These are phyloP conservation scores for Beauveria sp. DNA, from an alignment of 2,329 filamentous ascomycete species.

Conservation along the genomic window DNA sequence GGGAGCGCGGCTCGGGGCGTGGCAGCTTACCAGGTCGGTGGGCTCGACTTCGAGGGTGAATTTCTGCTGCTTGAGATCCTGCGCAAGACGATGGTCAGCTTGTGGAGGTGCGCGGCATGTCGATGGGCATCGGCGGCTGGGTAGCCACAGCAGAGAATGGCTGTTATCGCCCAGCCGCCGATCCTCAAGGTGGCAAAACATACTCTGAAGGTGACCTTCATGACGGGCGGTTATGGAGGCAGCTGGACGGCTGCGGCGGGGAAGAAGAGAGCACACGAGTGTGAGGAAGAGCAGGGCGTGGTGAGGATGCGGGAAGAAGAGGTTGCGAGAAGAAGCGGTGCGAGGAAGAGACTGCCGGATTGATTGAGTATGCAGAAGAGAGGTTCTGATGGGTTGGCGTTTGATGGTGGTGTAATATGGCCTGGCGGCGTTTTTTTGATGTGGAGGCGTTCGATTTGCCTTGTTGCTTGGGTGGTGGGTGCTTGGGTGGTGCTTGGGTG, in stretches of 20 bases:
- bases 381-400: not conserved
- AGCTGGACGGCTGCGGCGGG: slow-evolving; percentile 18
- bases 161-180: not conserved
- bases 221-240: slow-evolving; percentile 37
- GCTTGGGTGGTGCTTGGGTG: too few species aligned
- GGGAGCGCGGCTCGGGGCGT: slow-evolving; percentile 17
- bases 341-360: not conserved
- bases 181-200: slow-evolving; percentile 19
- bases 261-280: not conserved
- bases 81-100: slow-evolving; percentile 8
- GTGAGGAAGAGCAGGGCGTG: not conserved
- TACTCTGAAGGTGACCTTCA: slow-evolving; percentile 65
- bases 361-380: not conserved
- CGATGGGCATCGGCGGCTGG: not conserved
- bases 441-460: slow-evolving; percentile 10
- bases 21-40: slow-evolving; percentile 70
- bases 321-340: slow-evolving; percentile 10
- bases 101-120: not conserved
- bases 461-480: too few species aligned
- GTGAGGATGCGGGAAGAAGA: not conserved
- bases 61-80: slow-evolving; percentile 99
- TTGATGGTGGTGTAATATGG: not conserved
- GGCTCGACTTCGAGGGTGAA: slow-evolving; percentile 94
- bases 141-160: not conserved
- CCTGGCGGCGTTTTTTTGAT: slow-evolving; percentile 7